Base-by-base conservation (phyloP, 2,329 filamentous ascomycete species). In the Knufia fluminis region DNA sequence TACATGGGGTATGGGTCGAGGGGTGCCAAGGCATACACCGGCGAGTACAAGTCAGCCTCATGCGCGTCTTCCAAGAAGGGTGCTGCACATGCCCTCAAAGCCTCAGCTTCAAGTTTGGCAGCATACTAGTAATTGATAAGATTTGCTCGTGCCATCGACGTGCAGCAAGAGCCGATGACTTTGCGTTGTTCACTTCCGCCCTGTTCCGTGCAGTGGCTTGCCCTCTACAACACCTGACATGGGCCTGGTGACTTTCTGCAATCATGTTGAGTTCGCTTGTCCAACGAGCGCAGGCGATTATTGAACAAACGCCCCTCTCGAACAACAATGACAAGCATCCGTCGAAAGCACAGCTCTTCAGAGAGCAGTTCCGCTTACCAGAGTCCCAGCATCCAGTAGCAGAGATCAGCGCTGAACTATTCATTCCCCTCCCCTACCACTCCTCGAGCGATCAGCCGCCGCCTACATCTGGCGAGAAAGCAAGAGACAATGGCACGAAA, bases 351-450 rank as follows among this genome's bases (percentile, higher is more conserved):
- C 84, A 85, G 46, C 80, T 97, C 52, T 98, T 97, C 72, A 89
- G 92, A 71, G 84, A 85, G 67, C 92, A 98, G 70, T 98, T 98
- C 73, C 87, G 92, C 58, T 83, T 98, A 28, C 92, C 92, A 40
- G 82, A 88, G 63, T 85, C 87, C 33, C 91, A 98, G 70, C 90
- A 86, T 55, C 92, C 92, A 49, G 78, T 97, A 51, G 89, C 94
- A 71, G 92, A 98, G 73, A 96, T 98, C 70, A 89, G 86, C 53
- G 90, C 92, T 63, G 92, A 98, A 73, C 80, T 98, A 52, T 94
- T 89, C 50, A 86, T 98, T 52, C 83, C 84, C 49, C 82, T 79
- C 54, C 79, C 80, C 56, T 86, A 83, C 67, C 77, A 73, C 59
- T 66, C 61, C 55, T 60, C 62, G 2, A 55, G 56, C 8, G 50